Evolutionary conservation across 495 filamentous ascomycete genomes (phyloP).

Genomic region (Penicillium cataractarum): DNA sequence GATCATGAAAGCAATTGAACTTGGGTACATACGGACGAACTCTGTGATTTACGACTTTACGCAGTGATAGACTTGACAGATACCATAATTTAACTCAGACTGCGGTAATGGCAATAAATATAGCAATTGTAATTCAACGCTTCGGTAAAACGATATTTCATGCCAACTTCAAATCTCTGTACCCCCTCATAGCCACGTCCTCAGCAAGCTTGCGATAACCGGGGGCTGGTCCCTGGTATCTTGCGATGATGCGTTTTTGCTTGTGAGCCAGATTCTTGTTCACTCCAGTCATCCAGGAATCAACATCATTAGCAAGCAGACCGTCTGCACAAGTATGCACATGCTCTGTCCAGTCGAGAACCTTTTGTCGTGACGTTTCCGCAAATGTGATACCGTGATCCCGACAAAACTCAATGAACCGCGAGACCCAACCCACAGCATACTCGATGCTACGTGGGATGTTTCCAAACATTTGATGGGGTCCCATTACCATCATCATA

Average conservation of each 20-base stretch:
- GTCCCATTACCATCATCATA: no score
- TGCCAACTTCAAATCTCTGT: slow-evolving; percentile 23
- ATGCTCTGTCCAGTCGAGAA: neutral
- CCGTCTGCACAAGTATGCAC: no score
- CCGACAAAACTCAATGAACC: no score
- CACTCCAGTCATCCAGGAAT: slow-evolving; percentile 40
- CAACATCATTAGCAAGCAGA: no score
- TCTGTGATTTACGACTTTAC: neutral
- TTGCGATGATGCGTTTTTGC: slow-evolving; percentile 37
- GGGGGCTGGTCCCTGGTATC: slow-evolving; percentile 34
- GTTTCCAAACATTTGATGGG: no score
- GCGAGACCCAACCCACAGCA: no score
- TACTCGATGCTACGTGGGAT: no score
- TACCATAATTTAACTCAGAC: neutral
- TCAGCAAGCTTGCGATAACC: slow-evolving; percentile 19
- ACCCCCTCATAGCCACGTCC: slow-evolving; percentile 23
- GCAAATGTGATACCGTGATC: no score
- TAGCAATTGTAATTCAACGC: neutral
- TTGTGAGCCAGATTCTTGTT: slow-evolving; percentile 42
- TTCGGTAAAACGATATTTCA: neutral
- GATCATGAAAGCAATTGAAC: neutral
- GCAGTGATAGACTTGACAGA: neutral
- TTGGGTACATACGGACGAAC: neutral
- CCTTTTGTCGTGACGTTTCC: no score
- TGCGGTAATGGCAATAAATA: neutral